phyloP scores from a whole-genome alignment of 2,329 filamentous ascomycete genomes.

The Coniochaeta sp. region DNA sequence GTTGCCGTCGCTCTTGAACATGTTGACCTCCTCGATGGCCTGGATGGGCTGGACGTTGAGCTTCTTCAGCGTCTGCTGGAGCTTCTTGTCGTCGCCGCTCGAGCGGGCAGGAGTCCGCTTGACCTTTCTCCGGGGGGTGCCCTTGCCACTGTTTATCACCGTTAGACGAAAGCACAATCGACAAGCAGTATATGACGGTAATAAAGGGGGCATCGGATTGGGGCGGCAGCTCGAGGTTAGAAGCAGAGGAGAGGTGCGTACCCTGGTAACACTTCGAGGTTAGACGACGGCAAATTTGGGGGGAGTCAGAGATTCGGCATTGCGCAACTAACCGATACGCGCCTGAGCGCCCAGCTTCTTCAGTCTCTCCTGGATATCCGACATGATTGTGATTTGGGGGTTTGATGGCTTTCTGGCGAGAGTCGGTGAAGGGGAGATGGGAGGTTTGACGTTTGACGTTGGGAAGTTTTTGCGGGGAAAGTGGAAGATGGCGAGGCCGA shows the following conservation, averaged over 20 bases:
- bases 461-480: slow-evolving; percentile 9
- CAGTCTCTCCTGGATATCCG: slow-evolving; percentile 50
- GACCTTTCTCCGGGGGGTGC: slow-evolving; percentile 93
- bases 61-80: slow-evolving; percentile 96
- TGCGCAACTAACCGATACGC: slow-evolving; percentile 57
- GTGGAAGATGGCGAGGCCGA: slow-evolving; percentile 3
- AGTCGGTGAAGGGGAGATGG: not conserved
- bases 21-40: slow-evolving; percentile 99
- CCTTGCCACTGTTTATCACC: slow-evolving; percentile 70
- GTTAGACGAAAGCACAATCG: not conserved
- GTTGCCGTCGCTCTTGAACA: slow-evolving; percentile 99
- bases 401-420: not conserved
- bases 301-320: slow-evolving; percentile 5
- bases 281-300: slow-evolving; percentile 6
- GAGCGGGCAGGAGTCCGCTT: slow-evolving; percentile 95
- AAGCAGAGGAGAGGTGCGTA: slow-evolving; percentile 8
- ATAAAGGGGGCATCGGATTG: not conserved
- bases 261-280: slow-evolving; percentile 16
- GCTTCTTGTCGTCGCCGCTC: slow-evolving; percentile 98
- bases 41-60: slow-evolving; percentile 99
- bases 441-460: slow-evolving; percentile 7
- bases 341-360: slow-evolving; percentile 50
- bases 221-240: not conserved
- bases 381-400: slow-evolving; percentile 29
- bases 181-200: not conserved